Evolutionary conservation across 2,329 filamentous ascomycete species (phyloP), one percentile per base, ranked within the genome.

Genomic region (Periconia sp.): DNA sequence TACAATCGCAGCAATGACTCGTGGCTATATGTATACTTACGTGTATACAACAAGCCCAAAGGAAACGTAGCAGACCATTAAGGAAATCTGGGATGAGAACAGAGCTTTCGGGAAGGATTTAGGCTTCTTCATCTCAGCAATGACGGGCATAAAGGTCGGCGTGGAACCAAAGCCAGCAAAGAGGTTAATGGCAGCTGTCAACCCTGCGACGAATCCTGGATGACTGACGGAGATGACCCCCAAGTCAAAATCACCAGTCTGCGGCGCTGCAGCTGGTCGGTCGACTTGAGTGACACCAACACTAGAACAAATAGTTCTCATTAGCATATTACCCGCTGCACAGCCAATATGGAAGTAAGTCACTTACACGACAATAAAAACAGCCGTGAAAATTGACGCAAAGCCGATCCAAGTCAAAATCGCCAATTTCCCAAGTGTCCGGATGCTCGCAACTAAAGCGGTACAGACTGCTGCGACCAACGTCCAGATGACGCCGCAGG

Each of bases 361-460:
- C 15, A 10, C 32, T 35, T 35, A 35, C 32, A 40, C 36, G 13
- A 40, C 26, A 29, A 40, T 40, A 19, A 40, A 40, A 19, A 40
- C 36, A 16, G 36, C 36, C 12, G 28, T 32, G 36, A 40, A 40
- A 12, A 40, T 32, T 9, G 36, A 32, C 3, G 28, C 28, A 15
- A 40, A 40, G 5, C 36, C 36, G 13, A 40, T 32, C 36, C 36
- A 40, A 18, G 36, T 40, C 16, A 40, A 21, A 16, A 31, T 32
- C 3, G 26, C 26, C 7, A 40, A 19, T 6, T 24, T 31, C 15
- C 26, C 26, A 11, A 40, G 28, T 16, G 36, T 40, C 5, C 19
- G 36, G 10, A 40, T 40, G 15, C 26, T 32, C n/a, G 36, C 26
- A 19, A 5, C 7, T 8, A 40, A 10, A 11, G 36, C 28, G 7